phyloP scores from a whole-genome alignment of 179 eudicot genomes.

The Pouteria campechiana region DNA sequence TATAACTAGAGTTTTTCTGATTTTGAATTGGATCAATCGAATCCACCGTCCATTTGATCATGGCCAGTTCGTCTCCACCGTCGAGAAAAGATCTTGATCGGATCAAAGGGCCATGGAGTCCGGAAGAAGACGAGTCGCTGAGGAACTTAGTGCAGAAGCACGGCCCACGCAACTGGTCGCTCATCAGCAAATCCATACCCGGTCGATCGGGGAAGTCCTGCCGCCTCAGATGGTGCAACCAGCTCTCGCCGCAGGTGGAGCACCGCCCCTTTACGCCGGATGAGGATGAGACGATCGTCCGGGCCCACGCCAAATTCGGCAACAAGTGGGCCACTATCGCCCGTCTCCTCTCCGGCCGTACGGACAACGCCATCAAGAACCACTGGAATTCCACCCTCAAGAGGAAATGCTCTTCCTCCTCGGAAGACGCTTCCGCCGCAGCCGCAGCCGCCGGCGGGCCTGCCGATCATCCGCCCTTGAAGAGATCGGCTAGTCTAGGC shows the following conservation, averaged over 20 bases:
- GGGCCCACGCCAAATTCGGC: constrained; percentile 37
- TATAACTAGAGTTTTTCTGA: neutral
- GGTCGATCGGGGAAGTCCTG: constrained; percentile 65
- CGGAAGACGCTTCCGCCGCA: constrained; percentile 19
- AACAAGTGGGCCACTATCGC: constrained; percentile 65
- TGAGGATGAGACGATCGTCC: constrained; percentile 36
- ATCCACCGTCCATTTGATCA: neutral
- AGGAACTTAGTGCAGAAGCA: constrained; percentile 26
- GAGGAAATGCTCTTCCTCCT: constrained; percentile 33
- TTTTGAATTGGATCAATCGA: neutral
- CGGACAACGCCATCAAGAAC: constrained; percentile 58
- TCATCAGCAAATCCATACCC: constrained; percentile 52
- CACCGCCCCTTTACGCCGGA: constrained; percentile 44
- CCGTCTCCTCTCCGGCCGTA: constrained; percentile 36
- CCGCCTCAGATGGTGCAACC: constrained; percentile 66
- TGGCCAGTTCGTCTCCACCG: constrained; percentile 1
- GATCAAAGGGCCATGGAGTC: constrained; percentile 62
- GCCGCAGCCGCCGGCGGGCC: constrained; percentile 5
- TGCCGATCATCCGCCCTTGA: constrained; percentile 22
- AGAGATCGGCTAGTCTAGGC: constrained; percentile 47
- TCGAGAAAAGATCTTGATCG: constrained; percentile 27
- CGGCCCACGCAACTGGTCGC: constrained; percentile 61
- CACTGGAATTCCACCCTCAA: constrained; percentile 62
- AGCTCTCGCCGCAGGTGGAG: constrained; percentile 56
- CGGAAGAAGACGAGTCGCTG: constrained; percentile 42